Base-by-base conservation (phyloP, 225 moss, liverwort and hornwort species). In the Rhytidiadelphus loreus region DNA sequence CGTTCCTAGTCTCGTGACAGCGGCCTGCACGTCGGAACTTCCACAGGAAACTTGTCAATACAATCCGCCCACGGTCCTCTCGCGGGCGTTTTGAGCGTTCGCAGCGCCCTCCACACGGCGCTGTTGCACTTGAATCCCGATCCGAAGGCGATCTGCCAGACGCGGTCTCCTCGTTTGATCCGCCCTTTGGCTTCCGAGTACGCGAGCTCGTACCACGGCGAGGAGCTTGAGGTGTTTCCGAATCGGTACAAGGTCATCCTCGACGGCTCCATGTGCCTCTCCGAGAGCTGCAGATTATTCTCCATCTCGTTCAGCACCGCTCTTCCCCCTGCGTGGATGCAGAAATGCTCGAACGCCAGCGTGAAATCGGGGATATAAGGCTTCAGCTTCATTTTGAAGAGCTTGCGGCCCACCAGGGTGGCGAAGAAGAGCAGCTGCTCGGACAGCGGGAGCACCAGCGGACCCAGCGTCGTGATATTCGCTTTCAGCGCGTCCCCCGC, bases 341-440 rank as follows among this genome's bases (percentile, higher is more conserved):
- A 96, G 71, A 97, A 97, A 73, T 97, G 97, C 83, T 97, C 94
- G 37, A 97, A 97, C 4, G 97, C 97, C 5, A 97, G 93, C 66
- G 93, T 97, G 90, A 97, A 97, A 48, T 97, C 97, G 4, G 97
- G 97, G 83, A 97, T 96, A 39, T 97, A 97, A 11, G 97, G 96
- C 69, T 97, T 97, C 84, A 95, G 84, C 23, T 95, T 92, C 96
- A 92, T 93, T 56, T 91, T 92, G 79, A 97, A 75, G 76, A 95
- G 77, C 88, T 96, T 97, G 33, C 92, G 89, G 26, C 90, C 96
- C 26, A 97, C 94, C 14, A 97, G 92, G 8, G 90, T 89, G 12
- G 93, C 94, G 82, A 97, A 97, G 88, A 97, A 97, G 63, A 97
- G 92, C 30, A 97, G 90, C 90, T 97, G 97, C 83, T 97, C 97